A percentile compares a stretch with the other conserved stretches of the same genome.
Evolutionary conservation across 176 grass and related monocot genomes (phyloP).

Genomic region (Elymus sibiricus): DNA sequence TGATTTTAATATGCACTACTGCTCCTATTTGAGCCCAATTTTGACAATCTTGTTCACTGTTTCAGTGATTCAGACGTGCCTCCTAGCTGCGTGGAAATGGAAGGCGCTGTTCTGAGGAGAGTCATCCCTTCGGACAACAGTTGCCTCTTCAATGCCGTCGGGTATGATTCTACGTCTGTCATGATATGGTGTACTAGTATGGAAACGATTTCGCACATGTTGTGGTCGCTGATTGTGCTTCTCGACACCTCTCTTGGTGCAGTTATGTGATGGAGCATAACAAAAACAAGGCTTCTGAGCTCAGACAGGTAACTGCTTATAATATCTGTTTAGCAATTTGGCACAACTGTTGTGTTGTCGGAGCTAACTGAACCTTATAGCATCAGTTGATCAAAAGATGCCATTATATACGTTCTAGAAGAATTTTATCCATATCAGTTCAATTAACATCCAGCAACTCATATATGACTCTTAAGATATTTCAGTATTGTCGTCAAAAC

Average conservation of each 20-base stretch:
- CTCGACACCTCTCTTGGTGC: not conserved
- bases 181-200: not conserved
- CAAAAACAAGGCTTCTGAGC: conserved; percentile 62
- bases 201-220: not conserved
- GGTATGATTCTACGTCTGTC: conserved; percentile 39
- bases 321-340: not conserved
- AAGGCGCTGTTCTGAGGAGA: conserved; percentile 75
- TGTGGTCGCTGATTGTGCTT: not conserved
- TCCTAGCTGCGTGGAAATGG: conserved; percentile 49
- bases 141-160: conserved; percentile 95
- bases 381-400: not conserved
- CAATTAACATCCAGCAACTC: not conserved
- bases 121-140: conserved; percentile 97
- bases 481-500: not conserved
- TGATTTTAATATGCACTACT: not conserved
- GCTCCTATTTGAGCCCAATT: not conserved
- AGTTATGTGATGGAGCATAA: conserved; percentile 93
- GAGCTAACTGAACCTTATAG: not conserved
- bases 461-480: not conserved
- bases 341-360: not conserved
- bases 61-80: conserved; percentile 17
- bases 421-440: not conserved
- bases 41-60: not conserved
- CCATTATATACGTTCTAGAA: not conserved
- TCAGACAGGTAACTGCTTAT: conserved; percentile 66